phyloP scores from a whole-genome alignment of 2,329 filamentous ascomycete genomes.

The Onygenales sp. region DNA sequence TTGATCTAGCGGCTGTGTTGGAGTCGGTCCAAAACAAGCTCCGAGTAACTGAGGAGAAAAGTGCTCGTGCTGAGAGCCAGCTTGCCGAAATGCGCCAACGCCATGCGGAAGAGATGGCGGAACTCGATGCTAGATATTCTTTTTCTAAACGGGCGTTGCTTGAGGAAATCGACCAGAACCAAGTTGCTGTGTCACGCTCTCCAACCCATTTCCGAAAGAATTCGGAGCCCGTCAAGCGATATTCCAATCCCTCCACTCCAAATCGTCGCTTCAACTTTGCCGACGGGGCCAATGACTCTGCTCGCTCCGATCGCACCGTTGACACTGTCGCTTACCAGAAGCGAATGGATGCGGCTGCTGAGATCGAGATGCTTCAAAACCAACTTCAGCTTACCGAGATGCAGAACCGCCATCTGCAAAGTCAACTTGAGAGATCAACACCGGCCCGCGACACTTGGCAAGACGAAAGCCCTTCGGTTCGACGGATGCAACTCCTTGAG shows the following conservation, averaged over 20 bases:
- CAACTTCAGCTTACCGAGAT: conserved; percentile 89
- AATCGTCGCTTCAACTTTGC: conserved; percentile 59
- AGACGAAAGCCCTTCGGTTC: conserved; percentile 69
- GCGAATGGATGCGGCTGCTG: conserved; percentile 80
- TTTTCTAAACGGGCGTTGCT: conserved; percentile 64
- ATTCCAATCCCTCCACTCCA: conserved; percentile 69
- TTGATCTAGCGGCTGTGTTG: conserved; percentile 76
- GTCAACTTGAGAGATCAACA: conserved; percentile 64
- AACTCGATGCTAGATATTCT: conserved; percentile 52
- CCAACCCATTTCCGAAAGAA: conserved; percentile 60
- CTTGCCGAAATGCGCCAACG: conserved; percentile 66
- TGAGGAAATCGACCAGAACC: conserved; percentile 80
- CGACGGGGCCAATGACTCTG: conserved; percentile 58
- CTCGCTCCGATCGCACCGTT: conserved; percentile 72
- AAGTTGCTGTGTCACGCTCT: conserved; percentile 62
- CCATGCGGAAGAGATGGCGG: conserved; percentile 60
- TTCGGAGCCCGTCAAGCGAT: conserved; percentile 51
- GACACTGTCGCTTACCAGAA: conserved; percentile 79
- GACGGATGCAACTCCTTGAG: conserved; percentile 83
- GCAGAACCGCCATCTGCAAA: conserved; percentile 88
- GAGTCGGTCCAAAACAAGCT: conserved; percentile 84
- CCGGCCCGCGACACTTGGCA: conserved; percentile 52
- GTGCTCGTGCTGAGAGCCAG: conserved; percentile 73
- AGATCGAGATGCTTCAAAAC: conserved; percentile 87
- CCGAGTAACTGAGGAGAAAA: conserved; percentile 70